Percentiles rank a stretch among this genome's conserved stretches.
Evolutionary conservation across 305 asterid species (phyloP).

Genomic region (Solanum hybrid): DNA sequence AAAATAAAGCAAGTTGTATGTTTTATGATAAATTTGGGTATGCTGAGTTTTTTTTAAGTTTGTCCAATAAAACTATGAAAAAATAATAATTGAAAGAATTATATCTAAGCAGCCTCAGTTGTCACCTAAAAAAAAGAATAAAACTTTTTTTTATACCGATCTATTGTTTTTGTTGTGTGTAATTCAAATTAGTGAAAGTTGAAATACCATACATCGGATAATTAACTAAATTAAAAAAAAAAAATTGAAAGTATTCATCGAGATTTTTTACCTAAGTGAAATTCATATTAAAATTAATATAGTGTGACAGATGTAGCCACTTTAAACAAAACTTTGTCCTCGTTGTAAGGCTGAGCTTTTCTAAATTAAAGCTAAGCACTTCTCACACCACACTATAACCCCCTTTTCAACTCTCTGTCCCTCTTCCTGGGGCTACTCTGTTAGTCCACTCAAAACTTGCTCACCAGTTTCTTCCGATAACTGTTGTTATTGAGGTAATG

Average conservation of each 20-base stretch:
- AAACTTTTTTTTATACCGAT: too few relatives aligned
- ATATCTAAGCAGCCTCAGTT: neutral
- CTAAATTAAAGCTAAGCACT: conserved; percentile 5
- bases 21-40: neutral
- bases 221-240: too few relatives aligned
- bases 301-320: neutral
- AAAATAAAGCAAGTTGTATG: neutral
- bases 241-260: neutral
- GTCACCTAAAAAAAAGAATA: neutral
- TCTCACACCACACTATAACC: neutral
- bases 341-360: conserved; percentile 9
- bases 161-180: too few relatives aligned
- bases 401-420: neutral
- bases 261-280: neutral
- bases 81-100: neutral
- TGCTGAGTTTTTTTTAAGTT: neutral
- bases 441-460: neutral
- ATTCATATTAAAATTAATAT: neutral
- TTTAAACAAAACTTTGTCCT: conserved; percentile 8
- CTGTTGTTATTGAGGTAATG: neutral
- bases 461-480: neutral
- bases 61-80: neutral
- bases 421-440: neutral
- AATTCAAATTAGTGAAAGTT: too few relatives aligned
- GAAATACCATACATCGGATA: fast-evolving